Base-by-base conservation (phyloP, 2,329 filamentous ascomycete genomes). In the Colletotrichum abscissum region DNA sequence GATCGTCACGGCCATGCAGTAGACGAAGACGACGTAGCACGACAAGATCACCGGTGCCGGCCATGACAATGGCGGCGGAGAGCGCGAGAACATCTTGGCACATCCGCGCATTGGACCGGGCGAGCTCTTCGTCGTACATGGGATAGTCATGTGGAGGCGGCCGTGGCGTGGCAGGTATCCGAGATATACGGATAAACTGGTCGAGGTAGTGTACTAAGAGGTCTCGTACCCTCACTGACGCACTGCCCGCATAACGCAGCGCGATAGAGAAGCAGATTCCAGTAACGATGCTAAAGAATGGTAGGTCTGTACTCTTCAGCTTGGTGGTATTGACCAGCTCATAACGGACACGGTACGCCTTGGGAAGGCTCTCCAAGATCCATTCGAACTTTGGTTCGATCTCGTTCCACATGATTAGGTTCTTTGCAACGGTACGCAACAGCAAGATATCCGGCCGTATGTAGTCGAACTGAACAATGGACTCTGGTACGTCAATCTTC, bases 401-500 rank as follows among this genome's bases (percentile, higher is more conserved):
- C 72, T 90, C 87, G 75, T 93, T 93, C 97, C 97, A 99, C 84
- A 98, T 91, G 76, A 99, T 98, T 52, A 99, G 81, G 80, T 98
- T 95, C 79, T 93, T 94, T 12, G 97, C 93, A 38, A 98, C 87
- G 0, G 96, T 98, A 22, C 97, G 92, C 12, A 99, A 87, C 7
- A 99, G 90, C 75, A 99, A 93, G 55, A 98, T 92, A 79, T 99
- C 97, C 0, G 97, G 97, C 2, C 97, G 92, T 22, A 98, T 93
- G 80, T 98, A 98, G 80, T 98, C 97, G 80, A 98, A 98, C 77
- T 98, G 95, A 42, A 97, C 88, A 30, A 94, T 85, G 0, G 97
- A 97, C 76, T 97, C 93, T 0, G 97, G 97, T 0, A 98, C 92
- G 80, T 98, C 95, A 65, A 99, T 92, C 85, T 98, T 98, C 69